Evolutionary conservation across 169 alveolate species (phyloP).

Genomic region (Sarcocystis neurona): DNA sequence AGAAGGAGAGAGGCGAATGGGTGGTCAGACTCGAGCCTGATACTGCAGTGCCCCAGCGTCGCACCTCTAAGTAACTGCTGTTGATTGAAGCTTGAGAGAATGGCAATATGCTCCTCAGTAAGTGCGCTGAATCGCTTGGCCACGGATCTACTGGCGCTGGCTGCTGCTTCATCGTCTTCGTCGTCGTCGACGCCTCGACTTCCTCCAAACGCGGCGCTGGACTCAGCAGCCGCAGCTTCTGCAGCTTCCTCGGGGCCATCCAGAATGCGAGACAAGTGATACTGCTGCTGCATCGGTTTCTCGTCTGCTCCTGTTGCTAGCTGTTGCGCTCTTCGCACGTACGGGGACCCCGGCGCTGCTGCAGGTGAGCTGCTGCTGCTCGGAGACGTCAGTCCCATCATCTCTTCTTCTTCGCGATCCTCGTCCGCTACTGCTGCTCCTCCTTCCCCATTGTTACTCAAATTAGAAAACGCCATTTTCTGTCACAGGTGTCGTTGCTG

Average conservation of each 20-base stretch:
- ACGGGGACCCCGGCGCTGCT: too few species aligned
- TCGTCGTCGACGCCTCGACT: not conserved
- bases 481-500: too few species aligned
- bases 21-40: too few species aligned
- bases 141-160: not conserved
- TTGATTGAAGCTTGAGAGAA: not conserved
- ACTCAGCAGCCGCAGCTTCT: not conserved
- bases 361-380: too few species aligned
- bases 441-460: too few species aligned
- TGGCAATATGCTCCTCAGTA: slow-evolving; percentile 19
- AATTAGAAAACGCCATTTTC: too few species aligned
- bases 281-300: not conserved
- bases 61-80: slow-evolving; percentile 21
- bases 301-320: not conserved
- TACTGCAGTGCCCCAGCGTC: too few species aligned
- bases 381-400: too few species aligned
- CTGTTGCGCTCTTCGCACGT: too few species aligned
- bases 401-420: too few species aligned
- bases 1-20: too few species aligned
- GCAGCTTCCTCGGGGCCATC: slow-evolving; percentile 21
- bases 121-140: not conserved
- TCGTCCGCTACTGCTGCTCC: too few species aligned
- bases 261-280: slow-evolving; percentile 6
- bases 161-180: slow-evolving; percentile 10
- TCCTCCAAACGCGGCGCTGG: not conserved